These are phyloP conservation scores for Pholiota microspora DNA, from an alignment of 768 basidiomycete species.

Conservation along the genomic window DNA sequence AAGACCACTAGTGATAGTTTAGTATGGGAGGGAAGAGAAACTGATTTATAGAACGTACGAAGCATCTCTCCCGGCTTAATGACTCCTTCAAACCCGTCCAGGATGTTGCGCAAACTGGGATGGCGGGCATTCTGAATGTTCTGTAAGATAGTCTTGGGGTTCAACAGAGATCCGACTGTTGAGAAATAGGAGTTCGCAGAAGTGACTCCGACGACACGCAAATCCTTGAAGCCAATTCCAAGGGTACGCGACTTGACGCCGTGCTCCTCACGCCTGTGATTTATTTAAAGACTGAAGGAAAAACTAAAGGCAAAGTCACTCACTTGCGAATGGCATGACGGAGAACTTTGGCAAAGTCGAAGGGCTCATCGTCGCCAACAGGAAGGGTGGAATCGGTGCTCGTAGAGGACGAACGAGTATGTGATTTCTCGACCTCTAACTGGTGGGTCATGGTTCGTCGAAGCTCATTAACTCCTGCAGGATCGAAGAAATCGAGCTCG, in stretches of 20 bases:
- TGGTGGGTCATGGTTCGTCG: slow-evolving; percentile 34
- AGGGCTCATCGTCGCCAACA: slow-evolving; percentile 32
- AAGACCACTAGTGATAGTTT: slow-evolving; percentile 58
- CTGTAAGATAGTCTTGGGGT: slow-evolving; percentile 43
- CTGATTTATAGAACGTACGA: slow-evolving; percentile 42
- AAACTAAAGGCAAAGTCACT: slow-evolving; percentile 9
- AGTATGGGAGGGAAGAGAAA: slow-evolving; percentile 31
- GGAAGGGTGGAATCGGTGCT: slow-evolving; percentile 26
- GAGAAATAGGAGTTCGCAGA: slow-evolving; percentile 49
- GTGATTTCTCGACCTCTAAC: slow-evolving; percentile 13
- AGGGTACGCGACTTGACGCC: slow-evolving; percentile 51
- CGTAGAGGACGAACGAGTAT: not conserved
- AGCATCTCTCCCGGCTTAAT: slow-evolving; percentile 75
- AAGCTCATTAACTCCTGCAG: slow-evolving; percentile 45
- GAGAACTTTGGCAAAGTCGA: slow-evolving; percentile 38
- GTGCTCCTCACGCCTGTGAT: slow-evolving; percentile 41
- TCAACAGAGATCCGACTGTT: slow-evolving; percentile 62
- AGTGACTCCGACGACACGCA: slow-evolving; percentile 61
- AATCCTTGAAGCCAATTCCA: slow-evolving; percentile 57
- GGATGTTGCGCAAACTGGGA: slow-evolving; percentile 62
- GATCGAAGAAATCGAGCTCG: slow-evolving; percentile 54
- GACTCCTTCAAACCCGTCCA: slow-evolving; percentile 63
- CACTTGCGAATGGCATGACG: slow-evolving; percentile 29
- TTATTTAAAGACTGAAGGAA: not conserved
- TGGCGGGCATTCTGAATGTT: slow-evolving; percentile 50